Conservation (phyloP, 2,329 filamentous ascomycete species). For the Phoma sp. region DNA sequence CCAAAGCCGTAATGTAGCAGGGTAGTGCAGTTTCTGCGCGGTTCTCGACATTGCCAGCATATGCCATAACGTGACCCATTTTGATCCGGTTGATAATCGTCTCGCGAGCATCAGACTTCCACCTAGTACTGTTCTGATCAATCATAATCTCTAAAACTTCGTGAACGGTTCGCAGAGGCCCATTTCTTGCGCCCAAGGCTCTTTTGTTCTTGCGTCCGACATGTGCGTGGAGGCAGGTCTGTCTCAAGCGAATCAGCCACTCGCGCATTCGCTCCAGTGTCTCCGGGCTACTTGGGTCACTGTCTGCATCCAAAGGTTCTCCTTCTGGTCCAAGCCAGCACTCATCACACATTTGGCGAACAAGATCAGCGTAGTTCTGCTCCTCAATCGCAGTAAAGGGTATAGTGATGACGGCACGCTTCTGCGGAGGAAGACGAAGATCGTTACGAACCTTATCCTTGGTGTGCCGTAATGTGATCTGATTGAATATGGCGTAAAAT, state of each 20-base stretch:
- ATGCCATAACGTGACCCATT: constrained; percentile 80
- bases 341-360: constrained; percentile 75
- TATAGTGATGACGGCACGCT: constrained; percentile 84
- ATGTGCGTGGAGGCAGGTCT: constrained; percentile 86
- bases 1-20: constrained; percentile 68
- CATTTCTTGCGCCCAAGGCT: constrained; percentile 66
- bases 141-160: constrained; percentile 94
- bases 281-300: constrained; percentile 66
- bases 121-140: constrained; percentile 75
- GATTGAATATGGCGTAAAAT: constrained; percentile 74
- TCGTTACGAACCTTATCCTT: constrained; percentile 83
- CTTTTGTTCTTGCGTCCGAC: constrained; percentile 73
- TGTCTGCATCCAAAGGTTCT: constrained; percentile 65
- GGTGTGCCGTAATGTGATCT: constrained; percentile 81
- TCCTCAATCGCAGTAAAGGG: constrained; percentile 92
- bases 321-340: constrained; percentile 73
- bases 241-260: constrained; percentile 79
- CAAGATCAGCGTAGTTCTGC: constrained; percentile 81
- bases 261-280: constrained; percentile 75
- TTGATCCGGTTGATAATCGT: constrained; percentile 70
- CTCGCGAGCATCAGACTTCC: constrained; percentile 73
- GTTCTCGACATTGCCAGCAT: constrained; percentile 64
- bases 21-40: constrained; percentile 70
- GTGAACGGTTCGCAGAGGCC: constrained; percentile 78
- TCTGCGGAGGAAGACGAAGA: constrained; percentile 80